A percentile compares a stretch with the other conserved stretches of the same genome.
These are phyloP conservation scores for Moesziomyces sp. DNA, from an alignment of 1,284 basidiomycete species.

Conservation along the genomic window DNA sequence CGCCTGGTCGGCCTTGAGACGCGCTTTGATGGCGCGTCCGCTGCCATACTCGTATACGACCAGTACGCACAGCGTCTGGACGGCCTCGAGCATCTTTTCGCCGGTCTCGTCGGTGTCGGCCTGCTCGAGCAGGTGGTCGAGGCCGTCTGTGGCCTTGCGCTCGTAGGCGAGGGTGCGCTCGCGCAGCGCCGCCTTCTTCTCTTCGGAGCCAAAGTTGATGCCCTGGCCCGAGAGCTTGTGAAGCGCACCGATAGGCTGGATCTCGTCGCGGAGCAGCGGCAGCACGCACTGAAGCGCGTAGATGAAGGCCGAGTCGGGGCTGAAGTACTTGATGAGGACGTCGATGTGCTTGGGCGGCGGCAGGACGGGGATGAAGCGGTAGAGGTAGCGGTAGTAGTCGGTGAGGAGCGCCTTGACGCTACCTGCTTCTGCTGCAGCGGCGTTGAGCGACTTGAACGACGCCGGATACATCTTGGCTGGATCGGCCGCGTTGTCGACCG, in stretches of 20 bases:
- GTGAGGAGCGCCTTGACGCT: constrained; percentile 39
- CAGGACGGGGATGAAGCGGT: constrained; percentile 60
- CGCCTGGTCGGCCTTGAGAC: constrained; percentile 62
- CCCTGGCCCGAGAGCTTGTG: constrained; percentile 43
- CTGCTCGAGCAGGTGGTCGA: constrained; percentile 54
- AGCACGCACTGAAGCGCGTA: constrained; percentile 56
- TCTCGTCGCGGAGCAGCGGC: constrained; percentile 53
- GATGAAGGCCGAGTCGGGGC: constrained; percentile 54
- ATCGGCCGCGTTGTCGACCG: constrained; percentile 17
- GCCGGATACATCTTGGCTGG: constrained; percentile 18
- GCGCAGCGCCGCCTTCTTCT: constrained; percentile 47
- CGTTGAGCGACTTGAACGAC: constrained; percentile 24
- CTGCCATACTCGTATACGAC: constrained; percentile 61
- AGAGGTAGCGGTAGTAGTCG: constrained; percentile 61
- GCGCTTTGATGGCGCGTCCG: constrained; percentile 59
- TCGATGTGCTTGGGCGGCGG: constrained; percentile 50
- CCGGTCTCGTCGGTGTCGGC: constrained; percentile 38
- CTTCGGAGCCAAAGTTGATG: constrained; percentile 54
- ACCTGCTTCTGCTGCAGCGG: constrained; percentile 29
- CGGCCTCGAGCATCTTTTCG: constrained; percentile 52
- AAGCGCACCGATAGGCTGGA: constrained; percentile 43
- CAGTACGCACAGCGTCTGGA: constrained; percentile 58
- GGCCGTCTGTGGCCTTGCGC: constrained; percentile 53
- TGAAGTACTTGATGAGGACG: constrained; percentile 33
- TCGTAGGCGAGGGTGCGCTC: constrained; percentile 45